phyloP scores from a whole-genome alignment of 805 yeast species.

The Komagataella ulmi region DNA sequence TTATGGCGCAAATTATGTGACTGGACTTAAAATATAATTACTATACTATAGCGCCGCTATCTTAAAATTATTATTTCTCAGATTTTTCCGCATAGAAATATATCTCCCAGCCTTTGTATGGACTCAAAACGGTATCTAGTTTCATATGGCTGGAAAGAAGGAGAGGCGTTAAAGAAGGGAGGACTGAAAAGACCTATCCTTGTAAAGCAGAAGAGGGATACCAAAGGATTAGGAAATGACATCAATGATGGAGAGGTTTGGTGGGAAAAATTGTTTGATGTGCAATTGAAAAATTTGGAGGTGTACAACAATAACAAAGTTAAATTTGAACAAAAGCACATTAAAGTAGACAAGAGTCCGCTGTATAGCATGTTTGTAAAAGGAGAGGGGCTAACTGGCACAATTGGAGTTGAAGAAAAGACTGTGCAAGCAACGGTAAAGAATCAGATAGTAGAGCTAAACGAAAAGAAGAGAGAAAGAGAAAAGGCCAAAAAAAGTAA shows the following conservation, averaged over 20 bases:
- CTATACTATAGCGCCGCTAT: neutral
- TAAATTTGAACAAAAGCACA: slow-evolving; percentile 38
- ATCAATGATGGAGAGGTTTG: slow-evolving; percentile 72
- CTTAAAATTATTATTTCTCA: neutral
- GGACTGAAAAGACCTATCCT: slow-evolving; percentile 77
- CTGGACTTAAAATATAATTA: too few species aligned
- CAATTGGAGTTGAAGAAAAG: slow-evolving; percentile 25
- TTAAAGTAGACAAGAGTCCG: slow-evolving; percentile 45
- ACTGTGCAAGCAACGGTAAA: slow-evolving; percentile 9
- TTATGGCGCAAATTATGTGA: too few species aligned
- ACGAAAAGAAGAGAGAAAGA: slow-evolving; percentile 12
- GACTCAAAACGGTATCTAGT: slow-evolving; percentile 60
- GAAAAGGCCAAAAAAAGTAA: slow-evolving; percentile 12
- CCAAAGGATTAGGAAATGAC: slow-evolving; percentile 80
- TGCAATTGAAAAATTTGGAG: slow-evolving; percentile 71
- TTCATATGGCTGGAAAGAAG: slow-evolving; percentile 86
- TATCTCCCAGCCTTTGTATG: slow-evolving; percentile 28
- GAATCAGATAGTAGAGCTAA: slow-evolving; percentile 15
- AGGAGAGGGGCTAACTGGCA: slow-evolving; percentile 78
- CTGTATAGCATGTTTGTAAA: slow-evolving; percentile 75
- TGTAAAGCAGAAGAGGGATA: slow-evolving; percentile 83
- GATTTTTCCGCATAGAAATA: neutral
- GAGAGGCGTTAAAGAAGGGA: slow-evolving; percentile 70
- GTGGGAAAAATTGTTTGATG: slow-evolving; percentile 97
- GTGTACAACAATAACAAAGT: slow-evolving; percentile 26